Evolutionary conservation across 163 green algal species (phyloP), one percentile per base, ranked within the genome.

Genomic region (Chlamydomonas reinhardtii): DNA sequence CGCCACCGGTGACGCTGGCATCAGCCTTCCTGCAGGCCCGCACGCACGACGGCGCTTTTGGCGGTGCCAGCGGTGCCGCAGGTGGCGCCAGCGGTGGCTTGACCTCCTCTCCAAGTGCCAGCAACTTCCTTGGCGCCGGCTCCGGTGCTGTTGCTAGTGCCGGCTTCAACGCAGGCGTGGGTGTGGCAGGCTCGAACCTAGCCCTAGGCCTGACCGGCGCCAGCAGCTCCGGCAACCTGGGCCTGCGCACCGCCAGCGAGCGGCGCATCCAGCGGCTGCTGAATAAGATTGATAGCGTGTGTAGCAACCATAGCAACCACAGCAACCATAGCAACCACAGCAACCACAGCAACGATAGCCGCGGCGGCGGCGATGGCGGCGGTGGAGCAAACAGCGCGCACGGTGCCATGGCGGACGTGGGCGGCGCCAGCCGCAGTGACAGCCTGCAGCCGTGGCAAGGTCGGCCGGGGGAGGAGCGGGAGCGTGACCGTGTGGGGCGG

Each of bases 261-360:
- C 70, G 80, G 14, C 69, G 70, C 54, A 86, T 86, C 34, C 69
- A 86, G 52, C 80, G 80, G 35, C 70, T 86, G 17, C 70, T 86
- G 27, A 48, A 66, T 6, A 79, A 73, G 35, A 79, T 86, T 3
- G 80, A 86, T 35, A 86, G 80, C 70, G 56, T 86, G 25, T 86
- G 80, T 56, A 78, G 48, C 70, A 65, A 39, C 78, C 61, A 34
- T 65, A 59, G 37, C n/a, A 15, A 19, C 12, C 39, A 9, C 65
- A 52, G 35, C 66, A 24, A 27, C n/a, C 0, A 35, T 1, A 74
- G 65, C 68, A 35, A 37, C 56, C 8, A 16, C n/a, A 16, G 52
- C 52, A 59, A 19, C 12, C 39, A 9, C 65, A 52, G 35, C 66
- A 24, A 27, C n/a, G 0, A 35, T 1, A 74, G 65, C 68, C 27